phyloP scores from a whole-genome alignment of 2,329 filamentous ascomycete species.

The Lithohypha guttulata region DNA sequence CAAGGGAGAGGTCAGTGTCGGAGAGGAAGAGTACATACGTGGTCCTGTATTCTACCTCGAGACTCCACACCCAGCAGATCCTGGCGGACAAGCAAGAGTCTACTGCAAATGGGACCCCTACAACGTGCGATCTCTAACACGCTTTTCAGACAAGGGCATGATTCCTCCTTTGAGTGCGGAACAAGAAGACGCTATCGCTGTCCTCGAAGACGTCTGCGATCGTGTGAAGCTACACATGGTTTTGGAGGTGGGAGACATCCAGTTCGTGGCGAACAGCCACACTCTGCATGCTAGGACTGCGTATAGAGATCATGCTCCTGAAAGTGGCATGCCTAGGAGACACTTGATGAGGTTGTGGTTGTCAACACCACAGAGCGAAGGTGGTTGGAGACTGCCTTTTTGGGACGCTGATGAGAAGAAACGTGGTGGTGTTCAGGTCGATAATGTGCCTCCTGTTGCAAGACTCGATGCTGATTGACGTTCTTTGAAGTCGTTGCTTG shows the following conservation, averaged over 20 bases:
- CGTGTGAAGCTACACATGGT: constrained; percentile 71
- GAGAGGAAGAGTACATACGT: constrained; percentile 64
- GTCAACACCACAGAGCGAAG: constrained; percentile 68
- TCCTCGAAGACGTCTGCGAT: constrained; percentile 68
- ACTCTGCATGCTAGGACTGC: constrained; percentile 71
- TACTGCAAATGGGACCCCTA: constrained; percentile 89
- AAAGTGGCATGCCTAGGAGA: constrained; percentile 40
- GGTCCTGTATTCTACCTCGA: constrained; percentile 69
- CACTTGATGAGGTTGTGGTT: constrained; percentile 81
- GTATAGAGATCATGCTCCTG: constrained; percentile 59
- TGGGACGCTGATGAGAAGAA: constrained; percentile 74
- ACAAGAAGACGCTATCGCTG: constrained; percentile 55
- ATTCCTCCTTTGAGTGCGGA: constrained; percentile 61
- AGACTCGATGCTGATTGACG: constrained; percentile 67
- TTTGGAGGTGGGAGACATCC: constrained; percentile 76
- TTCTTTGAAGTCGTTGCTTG: too few species aligned
- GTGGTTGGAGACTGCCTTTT: constrained; percentile 77
- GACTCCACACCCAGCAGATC: constrained; percentile 39
- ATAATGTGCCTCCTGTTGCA: constrained; percentile 64
- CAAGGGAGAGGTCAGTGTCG: constrained; percentile 68
- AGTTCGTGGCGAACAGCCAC: constrained; percentile 73
- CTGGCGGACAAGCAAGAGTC: constrained; percentile 43
- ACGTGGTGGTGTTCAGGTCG: constrained; percentile 77
- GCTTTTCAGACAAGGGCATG: constrained; percentile 62
- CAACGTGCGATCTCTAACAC: constrained; percentile 63